Percentiles rank a stretch among this genome's conserved stretches.
These are phyloP conservation scores for Picocystis salinarum DNA, from an alignment of 139 green algal species.

Conservation along the genomic window DNA sequence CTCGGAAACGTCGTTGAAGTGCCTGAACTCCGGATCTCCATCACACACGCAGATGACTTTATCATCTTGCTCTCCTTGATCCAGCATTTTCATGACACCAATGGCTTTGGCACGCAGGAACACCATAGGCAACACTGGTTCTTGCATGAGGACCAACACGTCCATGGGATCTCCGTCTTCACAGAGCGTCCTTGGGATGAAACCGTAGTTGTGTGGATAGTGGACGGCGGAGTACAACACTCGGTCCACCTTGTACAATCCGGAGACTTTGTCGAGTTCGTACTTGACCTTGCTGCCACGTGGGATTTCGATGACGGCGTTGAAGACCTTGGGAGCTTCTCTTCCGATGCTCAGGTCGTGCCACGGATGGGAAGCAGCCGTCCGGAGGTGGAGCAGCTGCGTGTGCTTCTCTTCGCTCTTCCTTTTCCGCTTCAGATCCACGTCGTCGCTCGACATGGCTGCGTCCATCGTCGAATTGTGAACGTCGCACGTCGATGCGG, in stretches of 20 bases:
- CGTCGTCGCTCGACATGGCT: too few species aligned
- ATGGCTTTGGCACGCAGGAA: slow-evolving; percentile 69
- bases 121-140: slow-evolving; percentile 44
- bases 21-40: slow-evolving; percentile 78
- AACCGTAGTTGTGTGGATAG: slow-evolving; percentile 67
- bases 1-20: slow-evolving; percentile 71
- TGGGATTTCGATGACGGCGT: slow-evolving; percentile 82
- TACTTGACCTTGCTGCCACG: slow-evolving; percentile 68
- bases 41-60: slow-evolving; percentile 64
- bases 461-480: too few species aligned
- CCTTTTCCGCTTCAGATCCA: too few species aligned
- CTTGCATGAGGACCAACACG: slow-evolving; percentile 74
- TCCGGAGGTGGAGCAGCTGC: too few species aligned
- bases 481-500: too few species aligned
- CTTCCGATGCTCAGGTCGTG: slow-evolving; percentile 63
- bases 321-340: slow-evolving; percentile 38
- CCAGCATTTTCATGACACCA: slow-evolving; percentile 88
- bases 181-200: slow-evolving; percentile 87
- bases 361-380: slow-evolving; percentile 43
- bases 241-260: slow-evolving; percentile 63
- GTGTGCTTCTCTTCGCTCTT: too few species aligned
- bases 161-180: slow-evolving; percentile 87
- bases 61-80: slow-evolving; percentile 72
- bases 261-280: slow-evolving; percentile 73
- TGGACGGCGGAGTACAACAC: slow-evolving; percentile 84